These are phyloP conservation scores for Alternaria sp. DNA, from an alignment of 2,329 filamentous ascomycete genomes.

Conservation along the genomic window DNA sequence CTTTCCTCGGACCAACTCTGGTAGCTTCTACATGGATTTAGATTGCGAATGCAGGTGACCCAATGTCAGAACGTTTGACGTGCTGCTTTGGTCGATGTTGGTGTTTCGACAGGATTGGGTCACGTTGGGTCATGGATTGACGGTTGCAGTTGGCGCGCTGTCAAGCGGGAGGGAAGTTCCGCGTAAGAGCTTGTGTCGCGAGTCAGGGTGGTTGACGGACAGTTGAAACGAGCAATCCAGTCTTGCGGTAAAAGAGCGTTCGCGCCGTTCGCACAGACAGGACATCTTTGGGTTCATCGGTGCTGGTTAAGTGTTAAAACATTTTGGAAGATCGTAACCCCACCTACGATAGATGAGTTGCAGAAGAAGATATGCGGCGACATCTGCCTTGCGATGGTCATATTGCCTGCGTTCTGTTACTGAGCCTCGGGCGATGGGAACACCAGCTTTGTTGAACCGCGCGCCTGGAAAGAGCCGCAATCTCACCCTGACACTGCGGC, in stretches of 20 bases:
- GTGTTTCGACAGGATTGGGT: slow-evolving; percentile 28
- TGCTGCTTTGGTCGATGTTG: slow-evolving; percentile 24
- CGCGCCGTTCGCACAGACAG: slow-evolving; percentile 35
- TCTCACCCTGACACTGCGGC: background rate
- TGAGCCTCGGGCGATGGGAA: background rate
- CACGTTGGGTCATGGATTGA: slow-evolving; percentile 23
- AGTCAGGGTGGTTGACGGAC: slow-evolving; percentile 1
- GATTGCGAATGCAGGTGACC: slow-evolving; percentile 17
- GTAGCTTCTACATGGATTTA: slow-evolving; percentile 20
- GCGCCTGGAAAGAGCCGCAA: background rate
- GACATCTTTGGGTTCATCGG: background rate
- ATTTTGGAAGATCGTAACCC: background rate
- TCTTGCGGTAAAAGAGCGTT: slow-evolving; percentile 10
- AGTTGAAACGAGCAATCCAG: slow-evolving; percentile 8
- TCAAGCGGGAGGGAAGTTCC: slow-evolving; percentile 17
- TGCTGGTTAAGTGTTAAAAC: background rate
- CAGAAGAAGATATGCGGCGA: background rate
- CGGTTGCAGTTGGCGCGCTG: slow-evolving; percentile 23
- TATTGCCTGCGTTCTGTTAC: background rate
- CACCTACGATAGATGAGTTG: background rate
- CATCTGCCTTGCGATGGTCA: background rate
- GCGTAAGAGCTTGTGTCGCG: slow-evolving; percentile 7
- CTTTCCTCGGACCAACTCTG: slow-evolving; percentile 6
- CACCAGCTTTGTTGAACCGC: background rate
- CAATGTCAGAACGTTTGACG: slow-evolving; percentile 23